Conservation (phyloP, 768 basidiomycete genomes). For the Lepiota brunneoincarnata region DNA sequence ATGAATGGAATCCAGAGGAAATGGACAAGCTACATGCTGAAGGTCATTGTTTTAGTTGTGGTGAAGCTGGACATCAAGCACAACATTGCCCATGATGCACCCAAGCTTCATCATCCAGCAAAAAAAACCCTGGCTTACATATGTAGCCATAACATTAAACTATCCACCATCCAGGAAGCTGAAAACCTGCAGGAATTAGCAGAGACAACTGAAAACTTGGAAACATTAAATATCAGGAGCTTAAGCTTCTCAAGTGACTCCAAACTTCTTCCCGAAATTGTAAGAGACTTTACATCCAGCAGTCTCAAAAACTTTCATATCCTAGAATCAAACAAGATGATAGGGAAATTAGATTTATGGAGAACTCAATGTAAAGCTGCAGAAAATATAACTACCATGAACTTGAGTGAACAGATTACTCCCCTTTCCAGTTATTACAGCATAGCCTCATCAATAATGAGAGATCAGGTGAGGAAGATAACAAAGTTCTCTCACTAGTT, state of each 20-base stretch:
- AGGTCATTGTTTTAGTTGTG: conserved; percentile 27
- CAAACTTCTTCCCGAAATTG: no score
- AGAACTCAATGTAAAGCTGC: no score
- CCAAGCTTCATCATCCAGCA: conserved; percentile 8
- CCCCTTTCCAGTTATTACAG: no score
- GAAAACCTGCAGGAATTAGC: neutral
- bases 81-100: conserved; percentile 28
- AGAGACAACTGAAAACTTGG: conserved; percentile 7
- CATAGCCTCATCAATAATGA: no score
- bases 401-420: no score
- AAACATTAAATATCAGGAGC: conserved; percentile 8
- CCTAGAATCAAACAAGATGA: no score
- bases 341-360: no score
- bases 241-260: neutral
- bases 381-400: no score
- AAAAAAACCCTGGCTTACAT: conserved; percentile 16
- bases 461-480: no score
- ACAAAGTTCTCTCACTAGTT: no score
- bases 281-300: no score
- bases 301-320: neutral
- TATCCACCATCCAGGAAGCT: conserved; percentile 4
- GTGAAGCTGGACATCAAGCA: conserved; percentile 23
- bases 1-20: conserved; percentile 11
- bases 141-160: neutral
- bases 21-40: conserved; percentile 12